These are phyloP conservation scores for Apiospora koreana DNA, from an alignment of 2,329 filamentous ascomycete species.

Conservation along the genomic window DNA sequence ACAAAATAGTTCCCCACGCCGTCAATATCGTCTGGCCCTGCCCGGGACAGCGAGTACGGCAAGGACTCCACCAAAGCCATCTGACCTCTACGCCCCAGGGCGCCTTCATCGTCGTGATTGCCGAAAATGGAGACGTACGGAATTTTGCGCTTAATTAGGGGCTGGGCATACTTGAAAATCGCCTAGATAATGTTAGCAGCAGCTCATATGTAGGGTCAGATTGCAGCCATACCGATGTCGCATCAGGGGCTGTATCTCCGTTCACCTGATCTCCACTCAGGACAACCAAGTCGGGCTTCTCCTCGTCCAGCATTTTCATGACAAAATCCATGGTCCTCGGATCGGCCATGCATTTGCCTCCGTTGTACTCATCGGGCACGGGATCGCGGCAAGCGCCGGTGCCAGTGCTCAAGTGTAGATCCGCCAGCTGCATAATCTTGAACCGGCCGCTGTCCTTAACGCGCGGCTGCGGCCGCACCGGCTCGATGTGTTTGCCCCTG, in stretches of 20 bases:
- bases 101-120: slow-evolving; percentile 90
- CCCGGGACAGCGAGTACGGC: slow-evolving; percentile 83
- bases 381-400: slow-evolving; percentile 83
- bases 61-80: slow-evolving; percentile 87
- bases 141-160: slow-evolving; percentile 83
- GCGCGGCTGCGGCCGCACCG: slow-evolving; percentile 70
- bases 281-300: slow-evolving; percentile 88
- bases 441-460: slow-evolving; percentile 90
- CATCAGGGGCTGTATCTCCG: slow-evolving; percentile 87
- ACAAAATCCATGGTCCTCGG: slow-evolving; percentile 90
- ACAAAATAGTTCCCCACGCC: slow-evolving; percentile 95
- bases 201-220: slow-evolving; percentile 11
- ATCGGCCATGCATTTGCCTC: slow-evolving; percentile 86
- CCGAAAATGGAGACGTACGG: slow-evolving; percentile 95
- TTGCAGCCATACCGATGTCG: slow-evolving; percentile 67
- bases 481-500: slow-evolving; percentile 65
- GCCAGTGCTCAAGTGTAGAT: slow-evolving; percentile 90
- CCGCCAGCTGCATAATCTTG: slow-evolving; percentile 96
- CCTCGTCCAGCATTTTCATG: slow-evolving; percentile 79
- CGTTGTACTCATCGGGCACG: slow-evolving; percentile 71
- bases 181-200: slow-evolving; percentile 51
- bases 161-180: slow-evolving; percentile 87
- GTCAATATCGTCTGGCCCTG: slow-evolving; percentile 81
- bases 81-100: slow-evolving; percentile 72
- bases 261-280: slow-evolving; percentile 95